These are phyloP conservation scores for Epichloe baconii DNA, from an alignment of 2,329 filamentous ascomycete genomes.

Conservation along the genomic window DNA sequence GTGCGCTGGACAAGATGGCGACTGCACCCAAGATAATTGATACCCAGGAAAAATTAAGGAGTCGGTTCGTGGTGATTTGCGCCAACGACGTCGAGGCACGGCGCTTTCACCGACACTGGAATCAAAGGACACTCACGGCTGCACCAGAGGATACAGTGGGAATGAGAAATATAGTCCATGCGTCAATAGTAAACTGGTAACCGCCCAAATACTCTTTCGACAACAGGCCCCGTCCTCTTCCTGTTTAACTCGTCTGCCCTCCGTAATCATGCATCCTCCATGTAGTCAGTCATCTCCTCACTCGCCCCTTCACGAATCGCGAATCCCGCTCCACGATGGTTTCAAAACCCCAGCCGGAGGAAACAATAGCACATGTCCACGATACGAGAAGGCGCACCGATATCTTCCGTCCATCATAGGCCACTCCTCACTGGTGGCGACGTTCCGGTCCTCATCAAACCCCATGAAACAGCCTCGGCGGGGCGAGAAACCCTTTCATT, in stretches of 20 bases:
- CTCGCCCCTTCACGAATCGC: not conserved
- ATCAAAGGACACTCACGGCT: slow-evolving; percentile 18
- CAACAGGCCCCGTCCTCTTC: not conserved
- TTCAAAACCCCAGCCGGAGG: not conserved
- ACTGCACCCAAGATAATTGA: slow-evolving; percentile 5
- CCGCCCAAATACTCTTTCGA: slow-evolving; percentile 6
- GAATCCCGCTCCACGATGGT: not conserved
- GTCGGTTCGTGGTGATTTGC: slow-evolving; percentile 22
- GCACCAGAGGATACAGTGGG: slow-evolving; percentile 3
- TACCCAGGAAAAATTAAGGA: slow-evolving; percentile 10
- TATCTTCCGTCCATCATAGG: not conserved
- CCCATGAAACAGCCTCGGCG: slow-evolving; percentile 10
- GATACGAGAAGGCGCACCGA: not conserved
- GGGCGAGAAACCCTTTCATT: slow-evolving; percentile 7
- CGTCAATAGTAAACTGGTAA: slow-evolving; percentile 22
- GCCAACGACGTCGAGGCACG: slow-evolving; percentile 20
- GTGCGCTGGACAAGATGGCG: not conserved
- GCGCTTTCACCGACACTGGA: slow-evolving; percentile 29
- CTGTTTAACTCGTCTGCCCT: not conserved
- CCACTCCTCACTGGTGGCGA: not conserved
- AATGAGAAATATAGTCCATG: slow-evolving; percentile 14
- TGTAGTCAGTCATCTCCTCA: not conserved
- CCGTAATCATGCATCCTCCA: not conserved
- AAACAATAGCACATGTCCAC: not conserved
- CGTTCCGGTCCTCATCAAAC: not conserved